phyloP scores from a whole-genome alignment of 176 grass and related monocot species.

The Leersia perrieri region DNA sequence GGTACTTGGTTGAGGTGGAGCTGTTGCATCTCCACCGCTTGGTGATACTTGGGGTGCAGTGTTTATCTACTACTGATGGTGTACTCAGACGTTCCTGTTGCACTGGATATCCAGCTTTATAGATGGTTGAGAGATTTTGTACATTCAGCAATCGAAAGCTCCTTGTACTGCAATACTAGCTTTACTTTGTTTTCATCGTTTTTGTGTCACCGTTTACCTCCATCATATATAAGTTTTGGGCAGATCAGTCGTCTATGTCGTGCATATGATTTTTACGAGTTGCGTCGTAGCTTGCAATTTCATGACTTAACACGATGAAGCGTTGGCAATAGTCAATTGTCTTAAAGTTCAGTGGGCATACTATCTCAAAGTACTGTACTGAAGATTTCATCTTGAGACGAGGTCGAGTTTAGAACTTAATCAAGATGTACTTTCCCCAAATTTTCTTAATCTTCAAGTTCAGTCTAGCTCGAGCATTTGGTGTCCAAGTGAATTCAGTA shows the following conservation, averaged over 20 bases:
- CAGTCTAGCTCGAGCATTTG: no score
- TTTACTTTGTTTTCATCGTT: neutral
- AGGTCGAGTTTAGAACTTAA: no score
- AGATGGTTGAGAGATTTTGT: slow-evolving; percentile 8
- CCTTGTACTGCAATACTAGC: neutral
- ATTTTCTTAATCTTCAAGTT: no score
- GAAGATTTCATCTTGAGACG: no score
- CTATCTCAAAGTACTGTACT: no score
- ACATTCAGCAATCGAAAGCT: neutral
- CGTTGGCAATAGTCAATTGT: neutral
- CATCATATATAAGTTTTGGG: neutral
- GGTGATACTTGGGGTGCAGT: neutral
- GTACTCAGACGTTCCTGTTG: neutral
- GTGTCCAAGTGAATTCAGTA: no score
- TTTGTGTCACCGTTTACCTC: neutral
- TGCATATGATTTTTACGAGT: neutral
- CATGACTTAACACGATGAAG: neutral
- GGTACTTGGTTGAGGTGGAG: neutral
- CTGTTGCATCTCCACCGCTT: neutral
- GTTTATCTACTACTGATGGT: neutral
- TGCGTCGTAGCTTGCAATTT: neutral
- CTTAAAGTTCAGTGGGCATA: no score
- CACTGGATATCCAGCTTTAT: neutral
- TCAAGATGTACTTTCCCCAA: no score
- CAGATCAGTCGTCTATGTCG: neutral